Evolutionary conservation across 2,329 filamentous ascomycete genomes (phyloP), one percentile per base, ranked within the genome.

Genomic region (Aspergillus latus): DNA sequence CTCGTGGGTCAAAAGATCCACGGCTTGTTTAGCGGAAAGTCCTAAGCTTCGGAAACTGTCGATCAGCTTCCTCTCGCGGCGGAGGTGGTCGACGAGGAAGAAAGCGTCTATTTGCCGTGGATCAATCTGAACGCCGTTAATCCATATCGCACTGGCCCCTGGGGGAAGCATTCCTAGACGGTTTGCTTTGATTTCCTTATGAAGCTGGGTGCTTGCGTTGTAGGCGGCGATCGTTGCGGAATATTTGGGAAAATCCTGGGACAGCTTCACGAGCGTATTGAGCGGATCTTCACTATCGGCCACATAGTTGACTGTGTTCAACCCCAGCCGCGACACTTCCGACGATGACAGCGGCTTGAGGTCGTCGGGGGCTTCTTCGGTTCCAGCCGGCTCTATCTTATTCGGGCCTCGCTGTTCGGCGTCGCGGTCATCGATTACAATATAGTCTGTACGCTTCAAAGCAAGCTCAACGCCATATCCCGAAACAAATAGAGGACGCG

Each of bases 401-500:
- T 62, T 60, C 11, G 65, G 59, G 16, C 65, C 66, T 44, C 65
- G 66, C 53, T 74, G 62, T 55, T 72, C 72, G 15, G 84, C 83
- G 64, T 90, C 86, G 47, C 94, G 86, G 71, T 99, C 94, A 72
- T 99, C 94, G 67, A 99, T 97, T 56, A 99, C 94, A 66, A 99
- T 97, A 68, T 99, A 99, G 70, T 99, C 94, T 0, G 94, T 99
- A 61, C 90, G 83, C 76, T 99, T 99, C 58, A 99, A 78, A 16
- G 91, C 90, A 49, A 99, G 81, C 69, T 95, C 91, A 1, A 97
- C 92, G 26, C 94, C 94, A 71, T 97, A 99, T 4, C 94, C 94
- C 66, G 87, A 93, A 54, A 99, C 87, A 5, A 88, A 84, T n/a
- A 97, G 78, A 3, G 88, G 83, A 46, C 82, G 80, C 9, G 74